Percentiles rank a stretch among this genome's conserved stretches.
phyloP scores from a whole-genome alignment of 768 basidiomycete genomes.

The Russula lepida region DNA sequence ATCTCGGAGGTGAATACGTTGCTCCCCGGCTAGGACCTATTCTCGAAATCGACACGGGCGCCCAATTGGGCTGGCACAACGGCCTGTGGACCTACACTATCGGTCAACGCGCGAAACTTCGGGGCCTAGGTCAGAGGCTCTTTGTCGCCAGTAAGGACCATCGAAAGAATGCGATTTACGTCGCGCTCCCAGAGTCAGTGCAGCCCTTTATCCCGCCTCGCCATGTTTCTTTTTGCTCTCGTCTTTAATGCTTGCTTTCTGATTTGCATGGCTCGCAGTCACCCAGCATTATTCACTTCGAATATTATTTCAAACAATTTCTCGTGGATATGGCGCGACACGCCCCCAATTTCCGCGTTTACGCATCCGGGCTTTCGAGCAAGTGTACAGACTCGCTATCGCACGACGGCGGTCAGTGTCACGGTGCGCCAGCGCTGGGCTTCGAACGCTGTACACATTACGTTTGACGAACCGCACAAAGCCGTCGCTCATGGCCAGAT shows the following conservation, averaged over 20 bases:
- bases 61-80: constrained; percentile 48
- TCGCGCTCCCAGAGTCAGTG: constrained; percentile 62
- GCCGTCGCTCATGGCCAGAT: constrained; percentile 78
- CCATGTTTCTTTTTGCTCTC: not conserved
- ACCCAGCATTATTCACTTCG: constrained; percentile 44
- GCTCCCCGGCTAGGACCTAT: constrained; percentile 61
- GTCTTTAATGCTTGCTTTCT: not conserved
- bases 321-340: constrained; percentile 69
- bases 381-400: constrained; percentile 59
- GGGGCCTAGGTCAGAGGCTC: constrained; percentile 51
- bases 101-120: constrained; percentile 67
- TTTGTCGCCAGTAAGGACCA: constrained; percentile 71
- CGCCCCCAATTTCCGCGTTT: constrained; percentile 41
- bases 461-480: constrained; percentile 50
- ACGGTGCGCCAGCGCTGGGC: constrained; percentile 6
- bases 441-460: constrained; percentile 33
- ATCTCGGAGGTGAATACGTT: constrained; percentile 63
- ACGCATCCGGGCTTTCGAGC: constrained; percentile 39
- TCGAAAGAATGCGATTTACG: constrained; percentile 54
- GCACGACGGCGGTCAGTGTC: constrained; percentile 42
- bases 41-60: constrained; percentile 46
- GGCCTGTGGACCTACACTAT: constrained; percentile 85
- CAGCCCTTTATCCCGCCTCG: not conserved
- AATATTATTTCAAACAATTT: constrained; percentile 40
- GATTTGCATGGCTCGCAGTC: constrained; percentile 31